phyloP scores from a whole-genome alignment of 495 filamentous ascomycete species.

The Penicillium bialowiezense region DNA sequence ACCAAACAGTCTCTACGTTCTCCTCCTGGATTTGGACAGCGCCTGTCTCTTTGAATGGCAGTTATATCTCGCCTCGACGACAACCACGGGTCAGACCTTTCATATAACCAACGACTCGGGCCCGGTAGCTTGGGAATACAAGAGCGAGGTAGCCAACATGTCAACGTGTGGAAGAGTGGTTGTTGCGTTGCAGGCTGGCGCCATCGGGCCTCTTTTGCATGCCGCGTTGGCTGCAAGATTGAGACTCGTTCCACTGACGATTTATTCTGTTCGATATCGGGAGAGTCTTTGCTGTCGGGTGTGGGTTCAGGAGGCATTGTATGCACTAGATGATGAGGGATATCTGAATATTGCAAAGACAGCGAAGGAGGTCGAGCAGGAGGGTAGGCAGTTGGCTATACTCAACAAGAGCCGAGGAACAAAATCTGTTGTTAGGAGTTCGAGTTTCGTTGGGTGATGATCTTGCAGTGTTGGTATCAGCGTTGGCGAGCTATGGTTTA shows the following conservation, averaged over 20 bases:
- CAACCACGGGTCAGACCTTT: conserved; percentile 10
- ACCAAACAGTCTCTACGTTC: conserved; percentile 14
- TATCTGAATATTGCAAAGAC: conserved; percentile 16
- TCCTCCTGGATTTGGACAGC: conserved; percentile 19
- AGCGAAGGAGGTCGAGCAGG: conserved; percentile 18
- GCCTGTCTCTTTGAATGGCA: conserved; percentile 22
- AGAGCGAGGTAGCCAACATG: conserved; percentile 8
- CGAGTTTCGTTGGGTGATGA: conserved; percentile 3
- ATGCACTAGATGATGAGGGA: conserved; percentile 25
- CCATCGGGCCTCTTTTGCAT: conserved; percentile 19
- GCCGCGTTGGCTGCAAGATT: conserved; percentile 15
- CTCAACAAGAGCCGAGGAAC: conserved; percentile 12
- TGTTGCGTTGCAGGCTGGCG: conserved; percentile 19
- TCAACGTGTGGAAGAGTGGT: conserved; percentile 3
- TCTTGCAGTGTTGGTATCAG: background rate
- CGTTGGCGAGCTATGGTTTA: background rate
- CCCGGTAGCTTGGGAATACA: conserved; percentile 14
- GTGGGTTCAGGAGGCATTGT: conserved; percentile 28
- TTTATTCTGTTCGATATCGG: conserved; percentile 18
- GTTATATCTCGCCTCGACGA: conserved; percentile 20
- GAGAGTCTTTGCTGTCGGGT: conserved; percentile 20
- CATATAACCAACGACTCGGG: conserved; percentile 15
- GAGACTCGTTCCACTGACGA: conserved; percentile 10
- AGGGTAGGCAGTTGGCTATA: conserved; percentile 19
- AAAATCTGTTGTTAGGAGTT: conserved; percentile 6